Base-by-base conservation (phyloP, 306 rosid species). In the Quercus rubra region DNA sequence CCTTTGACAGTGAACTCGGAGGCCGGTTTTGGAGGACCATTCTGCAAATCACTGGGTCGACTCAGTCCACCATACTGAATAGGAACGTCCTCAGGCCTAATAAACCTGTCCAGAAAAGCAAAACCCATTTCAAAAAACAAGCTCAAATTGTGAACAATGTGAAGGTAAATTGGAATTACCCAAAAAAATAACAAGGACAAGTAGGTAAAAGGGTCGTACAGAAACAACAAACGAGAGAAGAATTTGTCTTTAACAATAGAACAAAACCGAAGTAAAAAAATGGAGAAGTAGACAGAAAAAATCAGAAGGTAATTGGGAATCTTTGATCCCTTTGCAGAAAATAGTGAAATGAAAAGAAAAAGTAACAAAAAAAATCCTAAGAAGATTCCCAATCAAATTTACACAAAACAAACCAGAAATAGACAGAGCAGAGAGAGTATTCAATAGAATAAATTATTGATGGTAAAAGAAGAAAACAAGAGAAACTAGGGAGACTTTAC, bases 61-160 rank as follows among this genome's bases (percentile, higher is more conserved):
- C 88, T 85, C 80, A 95, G 91, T 31, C 99, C 99, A 59, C 99
- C 99, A 78, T 95, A 95, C 87, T 91, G 98, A 59, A 90, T 92
- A 4, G 99, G 99, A 82, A 95, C 88, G 19, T 91, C 96, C 73
- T 93, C 99, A 1, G 98, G 99, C 90, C 98, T 86, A 19, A 95
- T 87, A 76, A 86, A 93, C 77, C 99, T 95, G 89, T 79, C 62
- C 83, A 59, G 4, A 66, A 66, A 54, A 79, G 76, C 78, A 61
- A 56, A 41, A 64, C 43, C 38, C 52, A 68, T 31, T 31, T 79
- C 52, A 74, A 35, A 71, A 56, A 75, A 75, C 35, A 31, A 76
- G 61, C 51, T 12, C 51, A 31, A 61, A 81, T 75, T 56, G 28
- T 49, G 30, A 17, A 31, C 35, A 38, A 55, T 61, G 59, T n/a